Evolutionary conservation across 208 protist species (phyloP), one percentile per base, ranked within the genome.

Genomic region (Trypanosoma melophagium): DNA sequence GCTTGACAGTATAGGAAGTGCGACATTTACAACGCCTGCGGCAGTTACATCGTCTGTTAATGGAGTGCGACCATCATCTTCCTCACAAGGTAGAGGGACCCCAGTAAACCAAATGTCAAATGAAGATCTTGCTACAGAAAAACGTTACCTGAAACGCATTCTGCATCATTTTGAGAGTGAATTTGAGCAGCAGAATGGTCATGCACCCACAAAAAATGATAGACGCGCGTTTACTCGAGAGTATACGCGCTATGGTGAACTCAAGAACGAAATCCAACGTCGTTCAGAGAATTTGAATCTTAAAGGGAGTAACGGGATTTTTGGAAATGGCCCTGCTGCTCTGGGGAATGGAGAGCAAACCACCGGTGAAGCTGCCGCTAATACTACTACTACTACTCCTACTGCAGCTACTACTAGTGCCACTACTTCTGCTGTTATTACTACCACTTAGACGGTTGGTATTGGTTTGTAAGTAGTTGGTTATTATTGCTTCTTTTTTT

Each of bases 151-250:
- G 13, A 95, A 95, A 71, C 82, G 86, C 56, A 74, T 92, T n/a
- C 56, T 95, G 47, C 79, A 92, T 75, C 74, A 71, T 38, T 95
- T 90, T 72, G 89, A 95, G 70, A 87, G 69, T 59, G 78, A 90
- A 42, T 92, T 95, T 66, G 82, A 87, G 64, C 76, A 80, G 41
- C 57, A 62, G 21, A 69, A 81, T 49, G 89, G 89, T 7, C 61
- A 74, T 59, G 71, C 68, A 1, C 86, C 89, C 9, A 79, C 77
- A 28, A 80, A 83, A 35, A 72, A 79, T 55, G 84, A 95, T 66
- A 81, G 86, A 7, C 76, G 73, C 28, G 73, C 70, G 40, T 80
- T 86, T 52, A 74, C 79, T 12, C 56, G 57, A 2, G 86, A 92
- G 66, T 95, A 95, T 60, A 83, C 83, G 41, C 83, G 89, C 41